Percentiles rank a stretch among this genome's conserved stretches.
Evolutionary conservation across 2,329 filamentous ascomycete genomes (phyloP).

Genomic region (Claviceps humidiphila): DNA sequence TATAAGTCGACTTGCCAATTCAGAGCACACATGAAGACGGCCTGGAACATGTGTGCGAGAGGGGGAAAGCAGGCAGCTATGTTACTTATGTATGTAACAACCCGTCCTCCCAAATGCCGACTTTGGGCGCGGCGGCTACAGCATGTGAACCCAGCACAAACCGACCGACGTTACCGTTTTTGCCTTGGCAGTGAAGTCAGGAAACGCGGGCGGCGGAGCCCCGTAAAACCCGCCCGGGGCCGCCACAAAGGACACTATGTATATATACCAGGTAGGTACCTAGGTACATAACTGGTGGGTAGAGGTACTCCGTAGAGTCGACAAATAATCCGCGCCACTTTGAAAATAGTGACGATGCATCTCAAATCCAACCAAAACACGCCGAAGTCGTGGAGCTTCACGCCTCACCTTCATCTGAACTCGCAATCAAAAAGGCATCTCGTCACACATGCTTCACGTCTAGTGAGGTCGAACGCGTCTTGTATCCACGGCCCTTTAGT

Average conservation of each 20-base stretch:
- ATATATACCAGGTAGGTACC: no score
- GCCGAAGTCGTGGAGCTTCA: neutral
- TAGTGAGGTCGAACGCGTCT: neutral
- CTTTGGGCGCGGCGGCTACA: no score
- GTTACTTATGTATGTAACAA: no score
- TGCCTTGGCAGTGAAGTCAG: neutral
- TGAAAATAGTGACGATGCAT: slow-evolving; percentile 4
- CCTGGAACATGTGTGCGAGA: no score
- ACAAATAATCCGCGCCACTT: slow-evolving; percentile 7
- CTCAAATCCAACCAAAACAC: neutral
- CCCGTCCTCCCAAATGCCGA: no score
- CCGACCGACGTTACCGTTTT: no score
- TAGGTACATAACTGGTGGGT: no score
- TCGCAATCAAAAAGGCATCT: neutral
- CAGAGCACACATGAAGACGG: no score
- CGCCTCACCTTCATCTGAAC: neutral
- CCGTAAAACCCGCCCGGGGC: neutral
- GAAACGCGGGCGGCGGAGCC: no score
- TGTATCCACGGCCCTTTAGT: neutral
- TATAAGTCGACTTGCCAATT: neutral
- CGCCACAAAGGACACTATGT: neutral
- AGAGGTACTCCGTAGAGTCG: neutral
- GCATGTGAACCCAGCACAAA: no score
- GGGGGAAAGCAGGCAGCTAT: no score
- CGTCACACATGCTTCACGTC: neutral